A percentile compares a stretch with the other conserved stretches of the same genome.
Conservation (phyloP, 495 filamentous ascomycete genomes). For the Penicillium ucsense region DNA sequence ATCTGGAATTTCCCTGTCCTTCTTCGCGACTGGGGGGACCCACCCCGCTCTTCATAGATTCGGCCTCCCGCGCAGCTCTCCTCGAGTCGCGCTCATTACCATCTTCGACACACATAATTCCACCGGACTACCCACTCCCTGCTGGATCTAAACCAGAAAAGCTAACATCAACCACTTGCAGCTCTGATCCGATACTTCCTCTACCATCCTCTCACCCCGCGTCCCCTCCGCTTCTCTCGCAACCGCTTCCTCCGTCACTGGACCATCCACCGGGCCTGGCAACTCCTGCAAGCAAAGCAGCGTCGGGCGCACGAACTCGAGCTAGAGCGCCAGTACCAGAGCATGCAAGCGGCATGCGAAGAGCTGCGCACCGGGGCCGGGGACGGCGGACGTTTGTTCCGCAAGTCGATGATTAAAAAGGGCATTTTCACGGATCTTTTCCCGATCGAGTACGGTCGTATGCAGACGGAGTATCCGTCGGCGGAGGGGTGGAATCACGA, state of each 20-base stretch:
- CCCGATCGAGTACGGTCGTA: slow-evolving; percentile 80
- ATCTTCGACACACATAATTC: too few relatives aligned
- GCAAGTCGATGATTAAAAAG: slow-evolving; percentile 77
- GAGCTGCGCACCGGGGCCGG: slow-evolving; percentile 62
- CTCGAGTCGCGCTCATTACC: too few relatives aligned
- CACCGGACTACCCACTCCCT: too few relatives aligned
- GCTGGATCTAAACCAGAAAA: too few relatives aligned
- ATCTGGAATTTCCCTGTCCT: too few relatives aligned
- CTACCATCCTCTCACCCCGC: slow-evolving; percentile 53
- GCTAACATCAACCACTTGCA: slow-evolving; percentile 11
- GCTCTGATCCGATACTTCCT: slow-evolving; percentile 59
- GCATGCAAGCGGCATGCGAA: slow-evolving; percentile 72
- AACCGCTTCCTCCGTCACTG: slow-evolving; percentile 89
- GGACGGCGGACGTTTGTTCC: slow-evolving; percentile 70
- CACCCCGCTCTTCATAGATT: too few relatives aligned
- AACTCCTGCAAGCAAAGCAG: slow-evolving; percentile 56
- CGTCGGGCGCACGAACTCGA: slow-evolving; percentile 49
- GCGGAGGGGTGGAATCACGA: slow-evolving; percentile 69
- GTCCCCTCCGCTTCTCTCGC: slow-evolving; percentile 77
- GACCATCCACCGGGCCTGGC: slow-evolving; percentile 97
- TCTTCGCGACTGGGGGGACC: too few relatives aligned
- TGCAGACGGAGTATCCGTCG: slow-evolving; percentile 68
- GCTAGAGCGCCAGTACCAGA: slow-evolving; percentile 66
- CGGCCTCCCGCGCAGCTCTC: too few relatives aligned
- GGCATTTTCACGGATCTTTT: slow-evolving; percentile 55